Evolutionary conservation across 2,329 filamentous ascomycete genomes (phyloP).

Genomic region (Neofusicoccum ribis): DNA sequence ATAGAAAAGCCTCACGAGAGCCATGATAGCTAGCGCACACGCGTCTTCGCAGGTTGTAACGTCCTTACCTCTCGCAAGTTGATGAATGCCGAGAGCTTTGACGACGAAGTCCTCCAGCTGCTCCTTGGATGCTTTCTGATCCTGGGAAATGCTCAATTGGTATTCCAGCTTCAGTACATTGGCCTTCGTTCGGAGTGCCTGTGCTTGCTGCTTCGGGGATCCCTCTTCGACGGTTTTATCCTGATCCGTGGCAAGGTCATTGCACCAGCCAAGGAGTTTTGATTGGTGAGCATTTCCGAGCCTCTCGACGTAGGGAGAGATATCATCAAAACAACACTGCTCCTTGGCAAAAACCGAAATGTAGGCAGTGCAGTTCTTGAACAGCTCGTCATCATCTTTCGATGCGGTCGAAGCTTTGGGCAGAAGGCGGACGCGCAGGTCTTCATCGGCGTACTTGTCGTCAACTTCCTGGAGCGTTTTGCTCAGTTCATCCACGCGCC

Average conservation of each 20-base stretch:
- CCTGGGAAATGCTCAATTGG: slow-evolving; percentile 4
- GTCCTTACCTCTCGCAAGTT: not conserved
- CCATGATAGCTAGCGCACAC: slow-evolving; percentile 11
- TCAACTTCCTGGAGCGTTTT: not conserved
- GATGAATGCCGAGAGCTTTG: not conserved
- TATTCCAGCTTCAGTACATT: slow-evolving; percentile 16
- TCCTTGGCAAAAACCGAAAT: slow-evolving; percentile 1
- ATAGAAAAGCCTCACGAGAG: slow-evolving; percentile 9
- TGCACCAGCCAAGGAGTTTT: slow-evolving; percentile 9
- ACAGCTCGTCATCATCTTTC: not conserved
- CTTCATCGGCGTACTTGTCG: not conserved
- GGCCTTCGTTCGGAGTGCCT: slow-evolving; percentile 3
- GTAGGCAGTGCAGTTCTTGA: slow-evolving; percentile 5
- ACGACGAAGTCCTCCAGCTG: slow-evolving; percentile 5
- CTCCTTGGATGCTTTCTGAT: not conserved
- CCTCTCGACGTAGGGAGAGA: slow-evolving; percentile 14
- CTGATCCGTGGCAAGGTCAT: not conserved
- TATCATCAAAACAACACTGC: slow-evolving; percentile 16
- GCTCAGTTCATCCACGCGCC: not conserved
- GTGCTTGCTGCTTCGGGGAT: not conserved
- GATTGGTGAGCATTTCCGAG: not conserved
- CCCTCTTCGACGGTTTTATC: not conserved
- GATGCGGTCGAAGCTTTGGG: not conserved
- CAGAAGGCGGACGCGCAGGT: slow-evolving; percentile 9
- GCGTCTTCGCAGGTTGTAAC: slow-evolving; percentile 5